phyloP scores from a whole-genome alignment of 1,284 basidiomycete genomes.

The Tylopilus orsonianus region DNA sequence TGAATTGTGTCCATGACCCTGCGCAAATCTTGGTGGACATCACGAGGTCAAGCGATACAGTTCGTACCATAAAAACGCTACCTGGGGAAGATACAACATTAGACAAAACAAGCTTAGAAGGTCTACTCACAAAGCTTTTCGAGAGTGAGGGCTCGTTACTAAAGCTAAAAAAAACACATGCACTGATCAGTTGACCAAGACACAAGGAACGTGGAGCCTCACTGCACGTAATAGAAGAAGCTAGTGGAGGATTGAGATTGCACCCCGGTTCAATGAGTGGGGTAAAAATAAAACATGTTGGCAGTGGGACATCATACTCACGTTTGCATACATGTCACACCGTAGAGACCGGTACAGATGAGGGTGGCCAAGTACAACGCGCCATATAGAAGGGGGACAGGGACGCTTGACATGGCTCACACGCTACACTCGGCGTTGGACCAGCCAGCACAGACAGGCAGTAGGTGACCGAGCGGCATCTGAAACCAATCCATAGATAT shows the following conservation, averaged over 20 bases:
- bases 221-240: constrained; percentile 20
- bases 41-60: neutral
- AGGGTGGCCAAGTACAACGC: constrained; percentile 3
- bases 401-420: neutral
- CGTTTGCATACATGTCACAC: constrained; percentile 17
- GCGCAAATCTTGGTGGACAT: neutral
- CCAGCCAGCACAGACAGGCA: no score
- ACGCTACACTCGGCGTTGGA: no score
- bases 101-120: neutral
- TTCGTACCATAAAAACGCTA: neutral
- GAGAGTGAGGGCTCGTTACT: neutral
- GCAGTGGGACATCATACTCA: neutral
- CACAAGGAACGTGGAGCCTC: neutral
- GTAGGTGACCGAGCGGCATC: no score
- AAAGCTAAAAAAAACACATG: constrained; percentile 5
- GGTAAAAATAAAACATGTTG: neutral
- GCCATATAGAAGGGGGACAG: neutral
- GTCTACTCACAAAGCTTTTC: constrained; percentile 5
- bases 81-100: neutral
- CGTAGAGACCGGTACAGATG: constrained; percentile 7
- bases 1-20: constrained; percentile 5
- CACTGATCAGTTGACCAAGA: neutral
- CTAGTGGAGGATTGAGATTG: neutral
- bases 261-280: neutral
- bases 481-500: no score